Conservation (phyloP, 1,284 basidiomycete genomes). For the Austropuccinia psidii region DNA sequence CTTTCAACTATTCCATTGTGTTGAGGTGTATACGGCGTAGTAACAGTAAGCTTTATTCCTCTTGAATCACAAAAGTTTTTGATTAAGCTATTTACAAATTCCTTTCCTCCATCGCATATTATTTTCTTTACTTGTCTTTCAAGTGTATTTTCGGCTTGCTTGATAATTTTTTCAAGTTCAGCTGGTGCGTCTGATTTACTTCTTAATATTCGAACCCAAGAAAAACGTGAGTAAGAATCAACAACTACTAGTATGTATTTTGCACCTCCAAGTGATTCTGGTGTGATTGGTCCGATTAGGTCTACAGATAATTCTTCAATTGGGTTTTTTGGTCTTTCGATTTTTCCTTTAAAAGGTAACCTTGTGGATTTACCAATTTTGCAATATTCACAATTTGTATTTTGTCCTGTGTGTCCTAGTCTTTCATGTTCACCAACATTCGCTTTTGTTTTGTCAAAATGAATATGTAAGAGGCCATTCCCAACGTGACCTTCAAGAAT, state of each 20-base stretch:
- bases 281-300: slow-evolving; percentile 19
- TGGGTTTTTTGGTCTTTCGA: not conserved
- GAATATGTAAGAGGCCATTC: not conserved
- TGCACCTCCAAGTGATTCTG: slow-evolving; percentile 19
- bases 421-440: slow-evolving; percentile 9
- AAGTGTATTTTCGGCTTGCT: too few species aligned
- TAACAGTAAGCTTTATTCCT: too few species aligned
- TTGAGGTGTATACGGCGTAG: too few species aligned
- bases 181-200: not conserved
- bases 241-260: slow-evolving; percentile 10
- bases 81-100: too few species aligned
- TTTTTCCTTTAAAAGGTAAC: not conserved
- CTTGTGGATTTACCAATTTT: slow-evolving; percentile 9
- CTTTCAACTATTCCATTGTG: too few species aligned
- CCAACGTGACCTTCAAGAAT: slow-evolving; percentile 5
- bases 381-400: not conserved
- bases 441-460: too few species aligned
- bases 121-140: too few species aligned
- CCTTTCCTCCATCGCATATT: too few species aligned
- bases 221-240: not conserved
- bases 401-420: slow-evolving; percentile 9
- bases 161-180: not conserved
- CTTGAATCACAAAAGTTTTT: too few species aligned
- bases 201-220: slow-evolving; percentile 3
- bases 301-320: slow-evolving; percentile 24